Base-by-base conservation (phyloP, 768 basidiomycete species). In the Kwoniella sp. region DNA sequence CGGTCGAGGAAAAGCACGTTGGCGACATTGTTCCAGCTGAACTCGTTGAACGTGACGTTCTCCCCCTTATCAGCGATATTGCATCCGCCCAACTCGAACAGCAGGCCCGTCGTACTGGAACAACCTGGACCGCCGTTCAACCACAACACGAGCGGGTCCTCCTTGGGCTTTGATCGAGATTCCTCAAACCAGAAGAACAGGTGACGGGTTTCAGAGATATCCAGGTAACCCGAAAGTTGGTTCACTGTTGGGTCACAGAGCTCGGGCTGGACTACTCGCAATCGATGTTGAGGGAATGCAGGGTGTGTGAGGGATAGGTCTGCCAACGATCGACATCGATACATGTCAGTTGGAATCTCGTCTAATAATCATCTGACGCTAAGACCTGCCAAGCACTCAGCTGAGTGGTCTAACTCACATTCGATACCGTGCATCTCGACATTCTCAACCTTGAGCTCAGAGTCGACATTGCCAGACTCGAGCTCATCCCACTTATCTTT, bases 31-130 rank as follows among this genome's bases (percentile, higher is more conserved):
- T 88, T 99, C 95, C 95, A 99, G 70, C 89, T 89, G 84, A 90
- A 78, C 5, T 87, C 85, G 82, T 99, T 97, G 76, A 72, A 65
- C 12, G 77, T 79, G 23, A 75, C 73, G 48, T 78, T 78, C 65
- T 82, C 82, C 34, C 92, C 92, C 0, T 87, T 83, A 48, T 91
- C 82, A 20, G 85, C 82, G 66, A 97, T 84, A 30, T 81, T 82
- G 81, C 95, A 97, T 0, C 95, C 93, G 0, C 95, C 95, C 23
- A 95, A 87, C 76, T 97, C 93, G 71, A 95, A 92, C 17, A 98
- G 83, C 25, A 96, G 85, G 11, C 94, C 94, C 0, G 91, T 90
- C 11, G 88, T 87, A 8, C 87, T 89, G 60, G 86, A 87, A 63
- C 77, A 77, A 17, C 79, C 62, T 56, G 62, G 62, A 23, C 62